These are phyloP conservation scores for Mytilinidion resinicola DNA, from an alignment of 495 filamentous ascomycete genomes.

Conservation along the genomic window DNA sequence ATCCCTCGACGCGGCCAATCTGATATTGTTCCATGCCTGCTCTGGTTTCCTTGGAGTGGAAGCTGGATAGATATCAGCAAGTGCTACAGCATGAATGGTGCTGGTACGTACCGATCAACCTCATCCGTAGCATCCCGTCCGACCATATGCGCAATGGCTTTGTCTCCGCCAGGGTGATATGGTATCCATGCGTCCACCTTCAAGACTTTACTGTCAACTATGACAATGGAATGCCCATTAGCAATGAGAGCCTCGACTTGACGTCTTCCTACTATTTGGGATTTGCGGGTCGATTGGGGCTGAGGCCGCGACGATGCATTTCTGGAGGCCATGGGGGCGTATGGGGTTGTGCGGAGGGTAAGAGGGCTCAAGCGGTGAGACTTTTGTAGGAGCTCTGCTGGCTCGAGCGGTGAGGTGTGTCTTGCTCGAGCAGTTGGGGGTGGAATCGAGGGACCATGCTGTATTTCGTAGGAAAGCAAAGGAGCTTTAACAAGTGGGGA, in stretches of 20 bases:
- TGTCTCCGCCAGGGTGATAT: constrained; percentile 90
- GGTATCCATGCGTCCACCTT: constrained; percentile 82
- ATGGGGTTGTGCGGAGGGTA: too few species aligned
- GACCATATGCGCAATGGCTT: constrained; percentile 90
- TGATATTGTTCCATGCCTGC: constrained; percentile 73
- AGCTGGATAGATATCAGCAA: constrained; percentile 41
- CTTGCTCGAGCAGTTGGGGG: too few species aligned
- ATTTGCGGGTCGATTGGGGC: constrained; percentile 6
- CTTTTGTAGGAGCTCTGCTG: too few species aligned
- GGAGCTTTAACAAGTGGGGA: too few species aligned
- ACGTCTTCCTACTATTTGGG: constrained; percentile 45
- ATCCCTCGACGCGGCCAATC: constrained; percentile 75
- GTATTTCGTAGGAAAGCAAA: too few species aligned
- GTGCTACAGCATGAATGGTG: background rate
- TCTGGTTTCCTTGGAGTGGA: constrained; percentile 76
- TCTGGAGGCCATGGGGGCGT: background rate
- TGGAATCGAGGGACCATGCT: too few species aligned
- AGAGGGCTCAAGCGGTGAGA: background rate
- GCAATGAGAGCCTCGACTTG: constrained; percentile 85
- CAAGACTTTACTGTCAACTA: constrained; percentile 72
- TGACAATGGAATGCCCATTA: constrained; percentile 73
- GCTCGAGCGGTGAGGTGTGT: too few species aligned
- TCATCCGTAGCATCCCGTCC: constrained; percentile 96
- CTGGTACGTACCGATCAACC: constrained; percentile 69
- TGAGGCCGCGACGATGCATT: background rate